Conservation (phyloP, 2,329 filamentous ascomycete genomes). For the Ascochyta lentis region DNA sequence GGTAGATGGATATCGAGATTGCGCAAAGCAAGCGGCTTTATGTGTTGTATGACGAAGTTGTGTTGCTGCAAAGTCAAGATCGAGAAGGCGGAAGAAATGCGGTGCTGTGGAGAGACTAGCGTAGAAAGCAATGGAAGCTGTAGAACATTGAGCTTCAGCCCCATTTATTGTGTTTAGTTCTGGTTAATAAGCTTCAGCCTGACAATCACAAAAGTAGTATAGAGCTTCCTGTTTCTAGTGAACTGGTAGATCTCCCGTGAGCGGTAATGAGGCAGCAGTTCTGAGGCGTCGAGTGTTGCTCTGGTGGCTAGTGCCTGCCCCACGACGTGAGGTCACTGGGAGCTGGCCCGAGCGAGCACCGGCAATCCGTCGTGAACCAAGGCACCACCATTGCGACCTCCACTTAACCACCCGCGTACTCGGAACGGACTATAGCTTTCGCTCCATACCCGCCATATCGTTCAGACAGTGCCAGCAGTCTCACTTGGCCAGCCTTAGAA, state of each 20-base stretch:
- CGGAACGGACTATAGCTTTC: background rate
- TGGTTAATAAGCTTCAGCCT: constrained; percentile 13
- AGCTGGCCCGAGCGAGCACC: constrained; percentile 25
- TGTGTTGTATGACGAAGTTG: constrained; percentile 22
- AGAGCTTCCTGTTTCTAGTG: constrained; percentile 5
- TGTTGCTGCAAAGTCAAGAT: constrained; percentile 32
- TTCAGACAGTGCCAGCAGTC: background rate
- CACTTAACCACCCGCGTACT: constrained; percentile 6
- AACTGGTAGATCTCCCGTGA: background rate
- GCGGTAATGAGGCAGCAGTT: constrained; percentile 1
- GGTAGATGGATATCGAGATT: constrained; percentile 5
- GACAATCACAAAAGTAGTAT: constrained; percentile 4
- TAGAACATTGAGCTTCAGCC: constrained; percentile 38
- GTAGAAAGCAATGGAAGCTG: constrained; percentile 50
- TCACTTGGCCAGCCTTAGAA: background rate
- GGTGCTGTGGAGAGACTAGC: constrained; percentile 44
- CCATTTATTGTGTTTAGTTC: constrained; percentile 25
- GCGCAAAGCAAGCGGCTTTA: constrained; percentile 1
- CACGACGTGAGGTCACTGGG: constrained; percentile 38
- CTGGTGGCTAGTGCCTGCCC: constrained; percentile 29
- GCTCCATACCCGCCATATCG: background rate
- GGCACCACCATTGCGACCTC: constrained; percentile 25
- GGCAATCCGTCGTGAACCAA: constrained; percentile 22
- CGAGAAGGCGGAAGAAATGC: constrained; percentile 46
- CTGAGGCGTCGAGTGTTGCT: background rate